Evolutionary conservation across 176 grass and related monocot species (phyloP).

Genomic region (Oryza glaberrima): DNA sequence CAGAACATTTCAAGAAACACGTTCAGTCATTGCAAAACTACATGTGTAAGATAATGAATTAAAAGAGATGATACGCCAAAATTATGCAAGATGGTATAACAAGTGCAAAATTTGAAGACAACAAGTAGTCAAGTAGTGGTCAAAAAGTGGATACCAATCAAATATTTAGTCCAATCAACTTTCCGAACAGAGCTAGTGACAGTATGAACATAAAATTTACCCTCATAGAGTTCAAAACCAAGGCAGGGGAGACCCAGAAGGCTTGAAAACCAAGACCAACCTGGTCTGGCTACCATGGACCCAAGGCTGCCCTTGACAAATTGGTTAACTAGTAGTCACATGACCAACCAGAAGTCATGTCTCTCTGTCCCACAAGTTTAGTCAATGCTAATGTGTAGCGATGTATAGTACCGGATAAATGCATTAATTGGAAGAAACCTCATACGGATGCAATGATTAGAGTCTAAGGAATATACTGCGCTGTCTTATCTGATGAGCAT

Average conservation of each 20-base stretch:
- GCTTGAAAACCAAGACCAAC: neutral
- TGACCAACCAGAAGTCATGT: neutral
- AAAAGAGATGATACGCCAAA: neutral
- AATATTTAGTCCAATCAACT: conserved; percentile 3
- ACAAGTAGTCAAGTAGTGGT: neutral
- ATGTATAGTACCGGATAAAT: neutral
- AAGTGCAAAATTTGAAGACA: neutral
- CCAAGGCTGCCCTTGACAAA: neutral
- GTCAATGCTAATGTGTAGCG: neutral
- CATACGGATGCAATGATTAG: neutral
- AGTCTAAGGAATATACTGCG: neutral
- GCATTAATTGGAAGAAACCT: neutral
- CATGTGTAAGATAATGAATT: neutral
- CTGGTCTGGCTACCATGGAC: neutral
- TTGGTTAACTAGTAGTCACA: neutral
- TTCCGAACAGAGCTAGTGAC: neutral
- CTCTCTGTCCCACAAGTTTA: neutral
- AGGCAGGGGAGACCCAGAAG: neutral
- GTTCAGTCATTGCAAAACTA: neutral
- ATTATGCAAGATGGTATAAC: neutral
- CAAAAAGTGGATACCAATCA: neutral
- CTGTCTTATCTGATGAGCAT: neutral
- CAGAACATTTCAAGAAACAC: neutral
- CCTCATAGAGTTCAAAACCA: neutral
- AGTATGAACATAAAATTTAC: neutral